Percentiles rank a stretch among this genome's conserved stretches.
phyloP scores from a whole-genome alignment of 345 rosid species.

The Salix suchowensis region DNA sequence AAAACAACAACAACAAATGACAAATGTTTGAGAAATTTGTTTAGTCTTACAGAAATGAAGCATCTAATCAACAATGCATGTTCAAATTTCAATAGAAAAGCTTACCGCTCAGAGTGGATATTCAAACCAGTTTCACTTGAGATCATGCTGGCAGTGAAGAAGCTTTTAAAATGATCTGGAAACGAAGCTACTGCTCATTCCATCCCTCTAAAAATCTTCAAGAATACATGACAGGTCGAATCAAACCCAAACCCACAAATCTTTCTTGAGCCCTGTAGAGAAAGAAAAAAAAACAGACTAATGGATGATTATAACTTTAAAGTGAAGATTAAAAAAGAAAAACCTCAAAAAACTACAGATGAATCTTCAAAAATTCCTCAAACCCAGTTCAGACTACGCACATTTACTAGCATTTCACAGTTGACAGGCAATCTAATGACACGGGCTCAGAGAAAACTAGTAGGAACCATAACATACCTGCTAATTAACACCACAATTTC shows the following conservation, averaged over 20 bases:
- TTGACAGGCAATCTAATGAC: slow-evolving; percentile 29
- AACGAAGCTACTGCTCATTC: not conserved
- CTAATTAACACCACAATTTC: slow-evolving; percentile 19
- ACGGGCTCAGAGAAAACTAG: slow-evolving; percentile 23
- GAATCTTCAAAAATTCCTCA: slow-evolving; percentile 12
- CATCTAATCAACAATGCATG: not conserved
- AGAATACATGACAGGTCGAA: not conserved
- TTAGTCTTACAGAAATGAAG: not conserved
- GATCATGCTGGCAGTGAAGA: not conserved
- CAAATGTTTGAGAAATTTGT: not conserved
- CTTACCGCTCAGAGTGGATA: not conserved
- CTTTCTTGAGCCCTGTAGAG: slow-evolving; percentile 12
- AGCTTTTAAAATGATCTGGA: not conserved
- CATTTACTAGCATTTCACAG: slow-evolving; percentile 19
- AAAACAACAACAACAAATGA: not conserved
- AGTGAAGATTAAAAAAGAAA: slow-evolving; percentile 19
- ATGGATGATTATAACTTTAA: slow-evolving; percentile 18
- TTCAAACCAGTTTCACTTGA: not conserved
- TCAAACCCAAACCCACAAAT: slow-evolving; percentile 14
- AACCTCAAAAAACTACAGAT: slow-evolving; percentile 8
- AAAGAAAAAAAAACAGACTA: slow-evolving; percentile 12
- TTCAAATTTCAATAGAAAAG: not conserved
- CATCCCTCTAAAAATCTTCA: not conserved
- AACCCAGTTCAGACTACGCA: slow-evolving; percentile 14
- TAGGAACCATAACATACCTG: slow-evolving; percentile 16